phyloP scores from a whole-genome alignment of 768 basidiomycete species.

The Leccinellum rugosiceps region DNA sequence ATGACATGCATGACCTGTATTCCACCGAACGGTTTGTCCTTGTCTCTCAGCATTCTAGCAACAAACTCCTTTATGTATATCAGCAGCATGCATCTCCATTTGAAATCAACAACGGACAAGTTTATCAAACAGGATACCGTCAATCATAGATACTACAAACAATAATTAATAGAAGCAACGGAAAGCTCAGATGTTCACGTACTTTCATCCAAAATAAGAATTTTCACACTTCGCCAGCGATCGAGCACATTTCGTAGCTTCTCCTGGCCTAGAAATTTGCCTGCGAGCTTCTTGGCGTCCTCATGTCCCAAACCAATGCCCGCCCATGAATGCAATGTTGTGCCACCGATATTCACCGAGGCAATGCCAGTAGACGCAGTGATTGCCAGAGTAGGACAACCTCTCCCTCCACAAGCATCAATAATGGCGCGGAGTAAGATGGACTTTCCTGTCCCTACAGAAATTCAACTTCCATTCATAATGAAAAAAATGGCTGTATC shows the following conservation, averaged over 20 bases:
- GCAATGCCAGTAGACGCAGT: constrained; percentile 83
- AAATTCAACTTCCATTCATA: background rate
- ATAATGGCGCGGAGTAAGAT: constrained; percentile 79
- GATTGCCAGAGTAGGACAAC: constrained; percentile 49
- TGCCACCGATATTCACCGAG: constrained; percentile 78
- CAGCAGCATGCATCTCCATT: constrained; percentile 35
- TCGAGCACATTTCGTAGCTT: constrained; percentile 39
- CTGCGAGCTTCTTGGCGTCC: constrained; percentile 45
- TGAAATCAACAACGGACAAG: constrained; percentile 43
- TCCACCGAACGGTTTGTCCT: constrained; percentile 69
- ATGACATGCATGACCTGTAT: constrained; percentile 60
- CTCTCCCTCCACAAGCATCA: constrained; percentile 37
- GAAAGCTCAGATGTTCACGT: constrained; percentile 20
- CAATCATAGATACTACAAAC: constrained; percentile 81
- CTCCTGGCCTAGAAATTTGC: constrained; percentile 47
- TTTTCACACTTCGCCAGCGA: constrained; percentile 61
- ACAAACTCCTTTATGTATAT: constrained; percentile 49
- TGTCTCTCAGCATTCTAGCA: constrained; percentile 54
- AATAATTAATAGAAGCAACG: background rate
- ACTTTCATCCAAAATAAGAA: constrained; percentile 88
- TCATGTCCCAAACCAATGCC: constrained; percentile 76
- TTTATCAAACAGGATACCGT: constrained; percentile 77
- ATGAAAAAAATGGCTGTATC: background rate
- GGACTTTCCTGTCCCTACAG: constrained; percentile 76
- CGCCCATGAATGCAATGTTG: constrained; percentile 79